phyloP scores from a whole-genome alignment of 305 asterid species.

The Plantago coronopus region DNA sequence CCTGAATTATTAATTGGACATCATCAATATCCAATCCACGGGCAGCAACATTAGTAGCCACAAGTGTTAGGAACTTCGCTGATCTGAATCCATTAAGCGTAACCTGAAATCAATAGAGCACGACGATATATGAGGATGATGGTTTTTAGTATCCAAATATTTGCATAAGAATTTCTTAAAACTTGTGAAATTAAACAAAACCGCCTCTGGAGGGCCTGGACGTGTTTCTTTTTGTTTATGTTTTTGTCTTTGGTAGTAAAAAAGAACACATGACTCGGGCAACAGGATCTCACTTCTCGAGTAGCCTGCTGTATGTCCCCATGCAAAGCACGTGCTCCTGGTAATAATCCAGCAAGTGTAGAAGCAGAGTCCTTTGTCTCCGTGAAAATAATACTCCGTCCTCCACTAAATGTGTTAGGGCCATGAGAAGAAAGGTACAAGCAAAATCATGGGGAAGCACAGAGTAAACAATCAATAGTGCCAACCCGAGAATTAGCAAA shows the following conservation, averaged over 20 bases:
- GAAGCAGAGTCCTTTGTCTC: slow-evolving; percentile 90
- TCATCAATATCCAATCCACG: slow-evolving; percentile 90
- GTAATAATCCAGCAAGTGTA: slow-evolving; percentile 78
- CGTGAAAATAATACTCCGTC: slow-evolving; percentile 84
- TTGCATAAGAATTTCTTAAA: too few species aligned
- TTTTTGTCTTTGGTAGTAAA: too few species aligned
- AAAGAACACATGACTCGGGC: background rate
- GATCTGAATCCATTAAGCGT: slow-evolving; percentile 84
- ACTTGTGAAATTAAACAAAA: too few species aligned
- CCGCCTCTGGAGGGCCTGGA: too few species aligned
- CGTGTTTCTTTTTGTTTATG: too few species aligned
- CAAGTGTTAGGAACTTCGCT: slow-evolving; percentile 79
- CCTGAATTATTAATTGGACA: slow-evolving; percentile 91
- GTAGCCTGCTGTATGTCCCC: slow-evolving; percentile 96
- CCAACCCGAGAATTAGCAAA: background rate
- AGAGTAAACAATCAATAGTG: slow-evolving; percentile 10
- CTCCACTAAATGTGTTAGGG: slow-evolving; percentile 54
- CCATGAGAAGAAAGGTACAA: slow-evolving; percentile 11
- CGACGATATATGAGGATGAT: background rate
- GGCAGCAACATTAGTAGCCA: slow-evolving; percentile 94
- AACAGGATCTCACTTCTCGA: slow-evolving; percentile 61
- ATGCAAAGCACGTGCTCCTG: slow-evolving; percentile 93
- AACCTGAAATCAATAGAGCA: slow-evolving; percentile 43
- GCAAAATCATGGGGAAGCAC: slow-evolving; percentile 8
- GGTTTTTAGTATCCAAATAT: background rate